Evolutionary conservation across 2,329 filamentous ascomycete species (phyloP).

Genomic region (Scedosporium dehoogii): DNA sequence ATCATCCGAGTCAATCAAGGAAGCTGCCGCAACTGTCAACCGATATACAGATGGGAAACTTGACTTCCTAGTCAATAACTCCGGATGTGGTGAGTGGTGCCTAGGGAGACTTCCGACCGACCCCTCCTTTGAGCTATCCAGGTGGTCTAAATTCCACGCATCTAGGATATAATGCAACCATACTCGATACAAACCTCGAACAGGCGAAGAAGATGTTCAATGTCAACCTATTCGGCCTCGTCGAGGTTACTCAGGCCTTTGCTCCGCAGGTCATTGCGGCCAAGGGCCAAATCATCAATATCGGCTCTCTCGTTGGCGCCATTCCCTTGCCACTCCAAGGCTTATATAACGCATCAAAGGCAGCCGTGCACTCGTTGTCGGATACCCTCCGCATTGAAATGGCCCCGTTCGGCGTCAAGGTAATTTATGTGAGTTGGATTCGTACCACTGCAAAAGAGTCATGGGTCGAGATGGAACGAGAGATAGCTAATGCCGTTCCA

Average conservation of each 20-base stretch:
- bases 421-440: conserved; percentile 16
- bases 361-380: conserved; percentile 26
- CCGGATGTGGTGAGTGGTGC: conserved; percentile 20
- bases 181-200: conserved; percentile 14
- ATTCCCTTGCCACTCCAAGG: conserved; percentile 24
- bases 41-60: conserved; percentile 24
- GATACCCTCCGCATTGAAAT: conserved; percentile 32
- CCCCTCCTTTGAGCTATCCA: not conserved
- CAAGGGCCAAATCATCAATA: conserved; percentile 26
- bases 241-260: conserved; percentile 29
- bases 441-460: not conserved
- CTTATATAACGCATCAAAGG: conserved; percentile 33
- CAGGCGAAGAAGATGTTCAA: conserved; percentile 21
- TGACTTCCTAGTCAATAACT: conserved; percentile 34
- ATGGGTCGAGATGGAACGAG: not conserved
- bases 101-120: not conserved
- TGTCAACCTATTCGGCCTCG: conserved; percentile 26
- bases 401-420: conserved; percentile 21
- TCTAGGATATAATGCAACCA: conserved; percentile 12
- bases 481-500: conserved; percentile 9
- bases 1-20: conserved; percentile 21
- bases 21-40: conserved; percentile 20
- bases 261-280: conserved; percentile 23
- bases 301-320: conserved; percentile 25
- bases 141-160: too few species aligned